These are phyloP conservation scores for Vaccinium darrowii DNA, from an alignment of 148 eudicot genomes.

Conservation along the genomic window DNA sequence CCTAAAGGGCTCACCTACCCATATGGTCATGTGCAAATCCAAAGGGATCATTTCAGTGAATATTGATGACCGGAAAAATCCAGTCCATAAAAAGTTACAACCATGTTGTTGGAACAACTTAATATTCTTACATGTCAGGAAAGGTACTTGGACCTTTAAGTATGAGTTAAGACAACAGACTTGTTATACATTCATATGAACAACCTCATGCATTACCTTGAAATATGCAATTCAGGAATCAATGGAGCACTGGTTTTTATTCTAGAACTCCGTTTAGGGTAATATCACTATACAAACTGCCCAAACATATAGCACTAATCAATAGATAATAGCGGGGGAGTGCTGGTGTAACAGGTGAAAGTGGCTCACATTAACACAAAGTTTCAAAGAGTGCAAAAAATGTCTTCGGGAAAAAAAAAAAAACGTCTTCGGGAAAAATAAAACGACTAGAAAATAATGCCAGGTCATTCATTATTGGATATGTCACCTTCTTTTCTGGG, in stretches of 20 bases:
- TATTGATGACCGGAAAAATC: not conserved
- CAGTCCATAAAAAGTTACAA: not conserved
- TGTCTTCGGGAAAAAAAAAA: not conserved
- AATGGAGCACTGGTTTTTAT: not conserved
- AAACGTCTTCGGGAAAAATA: not conserved
- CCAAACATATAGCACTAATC: not conserved
- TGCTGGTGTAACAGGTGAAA: not conserved
- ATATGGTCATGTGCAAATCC: not conserved
- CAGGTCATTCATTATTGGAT: not conserved
- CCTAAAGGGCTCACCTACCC: not conserved
- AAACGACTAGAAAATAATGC: not conserved
- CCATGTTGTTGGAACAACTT: not conserved
- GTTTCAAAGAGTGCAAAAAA: not conserved
- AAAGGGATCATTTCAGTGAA: not conserved
- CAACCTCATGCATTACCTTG: not conserved
- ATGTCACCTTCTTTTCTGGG: conserved; percentile 70
- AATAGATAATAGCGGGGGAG: not conserved
- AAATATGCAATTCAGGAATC: not conserved
- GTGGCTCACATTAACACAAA: not conserved
- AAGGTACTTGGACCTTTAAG: not conserved
- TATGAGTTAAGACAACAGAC: not conserved
- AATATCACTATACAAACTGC: not conserved
- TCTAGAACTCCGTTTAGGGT: not conserved
- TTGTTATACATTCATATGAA: not conserved
- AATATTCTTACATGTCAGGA: not conserved